Percentiles rank a stretch among this genome's conserved stretches.
These are phyloP conservation scores for Pichia inconspicua DNA, from an alignment of 1,139 yeast species.

Conservation along the genomic window DNA sequence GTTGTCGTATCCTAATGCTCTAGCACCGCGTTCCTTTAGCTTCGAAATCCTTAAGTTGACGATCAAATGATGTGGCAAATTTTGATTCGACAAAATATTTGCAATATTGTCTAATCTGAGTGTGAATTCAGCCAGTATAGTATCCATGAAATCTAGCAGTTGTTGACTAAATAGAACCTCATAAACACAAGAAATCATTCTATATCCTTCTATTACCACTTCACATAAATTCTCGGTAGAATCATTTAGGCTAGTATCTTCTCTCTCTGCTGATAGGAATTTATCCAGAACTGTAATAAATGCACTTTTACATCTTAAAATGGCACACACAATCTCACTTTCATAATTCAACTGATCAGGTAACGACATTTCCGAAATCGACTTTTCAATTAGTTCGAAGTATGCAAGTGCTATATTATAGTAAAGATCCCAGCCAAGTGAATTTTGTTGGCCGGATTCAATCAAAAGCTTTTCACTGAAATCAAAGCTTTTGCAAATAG, in stretches of 20 bases:
- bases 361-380: constrained; percentile 17
- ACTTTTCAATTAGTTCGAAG: constrained; percentile 39
- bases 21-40: constrained; percentile 27
- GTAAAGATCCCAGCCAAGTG: constrained; percentile 31
- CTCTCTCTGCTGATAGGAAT: not conserved
- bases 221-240: constrained; percentile 13
- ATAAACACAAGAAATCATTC: constrained; percentile 26
- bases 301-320: constrained; percentile 10
- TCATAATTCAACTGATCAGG: constrained; percentile 13
- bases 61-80: constrained; percentile 22
- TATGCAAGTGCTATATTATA: constrained; percentile 43
- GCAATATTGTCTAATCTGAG: constrained; percentile 14
- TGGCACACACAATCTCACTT: constrained; percentile 2
- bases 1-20: constrained; percentile 26
- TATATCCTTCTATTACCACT: constrained; percentile 26
- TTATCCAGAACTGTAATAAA: not conserved
- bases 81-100: constrained; percentile 9
- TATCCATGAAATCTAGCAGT: constrained; percentile 7
- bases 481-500: constrained; percentile 36
- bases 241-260: constrained; percentile 6
- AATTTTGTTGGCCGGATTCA: constrained; percentile 11
- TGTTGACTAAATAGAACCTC: constrained; percentile 21
- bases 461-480: constrained; percentile 27
- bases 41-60: constrained; percentile 26
- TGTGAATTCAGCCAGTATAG: constrained; percentile 7